A percentile compares a stretch with the other conserved stretches of the same genome.
Conservation (phyloP, 2,329 filamentous ascomycete genomes). For the Rhytidhysteron rufulum region DNA sequence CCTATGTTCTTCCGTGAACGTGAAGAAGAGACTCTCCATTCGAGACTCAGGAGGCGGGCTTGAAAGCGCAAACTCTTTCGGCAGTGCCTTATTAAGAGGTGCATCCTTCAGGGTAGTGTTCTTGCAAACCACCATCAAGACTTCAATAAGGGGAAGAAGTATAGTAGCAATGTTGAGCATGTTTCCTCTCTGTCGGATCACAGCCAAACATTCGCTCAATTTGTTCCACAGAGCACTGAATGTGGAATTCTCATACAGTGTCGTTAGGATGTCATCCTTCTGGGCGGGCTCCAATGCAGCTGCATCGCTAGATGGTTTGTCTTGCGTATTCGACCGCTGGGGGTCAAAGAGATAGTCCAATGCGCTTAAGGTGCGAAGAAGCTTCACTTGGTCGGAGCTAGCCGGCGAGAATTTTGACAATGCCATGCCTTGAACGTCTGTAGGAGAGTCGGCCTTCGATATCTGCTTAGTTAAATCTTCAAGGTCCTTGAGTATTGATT, state of each 20-base stretch:
- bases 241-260: slow-evolving; percentile 84
- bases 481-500: slow-evolving; percentile 79
- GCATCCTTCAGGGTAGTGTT: slow-evolving; percentile 81
- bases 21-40: slow-evolving; percentile 92
- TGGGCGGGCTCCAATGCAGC: slow-evolving; percentile 57
- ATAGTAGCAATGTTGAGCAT: slow-evolving; percentile 98
- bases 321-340: slow-evolving; percentile 59
- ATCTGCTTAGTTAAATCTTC: slow-evolving; percentile 84
- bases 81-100: slow-evolving; percentile 37
- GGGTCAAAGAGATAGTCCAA: slow-evolving; percentile 93
- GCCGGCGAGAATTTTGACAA: slow-evolving; percentile 93
- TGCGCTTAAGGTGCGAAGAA: slow-evolving; percentile 86
- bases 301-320: slow-evolving; percentile 40
- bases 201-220: slow-evolving; percentile 80
- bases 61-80: slow-evolving; percentile 67
- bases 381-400: slow-evolving; percentile 93
- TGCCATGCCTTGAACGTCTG: slow-evolving; percentile 91
- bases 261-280: slow-evolving; percentile 81
- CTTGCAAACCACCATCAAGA: slow-evolving; percentile 98
- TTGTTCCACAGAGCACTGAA: slow-evolving; percentile 91
- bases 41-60: slow-evolving; percentile 75
- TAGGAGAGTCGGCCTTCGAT: slow-evolving; percentile 78
- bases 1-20: slow-evolving; percentile 94
- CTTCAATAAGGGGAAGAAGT: slow-evolving; percentile 87
- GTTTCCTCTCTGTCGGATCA: slow-evolving; percentile 86